Base-by-base conservation (phyloP, 768 basidiomycete species). In the Lyophyllum shimeji region DNA sequence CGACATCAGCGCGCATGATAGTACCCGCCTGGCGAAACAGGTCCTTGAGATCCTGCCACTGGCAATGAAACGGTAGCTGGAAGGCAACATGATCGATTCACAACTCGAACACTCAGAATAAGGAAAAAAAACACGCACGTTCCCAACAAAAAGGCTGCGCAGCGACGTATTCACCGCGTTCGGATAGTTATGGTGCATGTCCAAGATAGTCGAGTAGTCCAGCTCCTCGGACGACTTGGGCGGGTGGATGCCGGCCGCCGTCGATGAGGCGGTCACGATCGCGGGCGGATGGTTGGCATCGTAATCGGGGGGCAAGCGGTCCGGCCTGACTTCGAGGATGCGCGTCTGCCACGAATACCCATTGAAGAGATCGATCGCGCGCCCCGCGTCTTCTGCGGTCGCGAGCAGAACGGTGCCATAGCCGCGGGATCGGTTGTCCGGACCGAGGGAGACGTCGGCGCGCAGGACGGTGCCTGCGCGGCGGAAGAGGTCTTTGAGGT, bases 21-120 rank as follows among this genome's bases (percentile, higher is more conserved):
- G 89, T 86, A 17, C 96, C 95, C 1, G 92, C 93, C 59, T 90
- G 86, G 24, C 95, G 84, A 67, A 98, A 96, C 4, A 98, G 80
- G 71, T 98, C 95, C 71, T 98, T 98, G 43, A 99, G 80, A 67
- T 98, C 96, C 71, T 98, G 96, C 96, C 96, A 99, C 73, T 95
- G 93, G 62, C 88, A 89, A 63, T 95, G 93, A 72, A 94, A 95
- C 0, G 93, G 93, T 15, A 95, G 82, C 92, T 94, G 60, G n/a
- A n/a, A n/a, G n/a, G n/a, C 6, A 34, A 31, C 52, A 57, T 31
- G 63, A 53, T 65, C 63, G 54, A 33, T 17, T 50, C 52, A 51
- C 25, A 53, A 37, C 45, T 13, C 2, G 39, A 9, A 9, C 27
- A 17, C 7, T 20, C 15, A n/a, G 49, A 29, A 55, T 33, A 50